Evolutionary conservation across 768 basidiomycete species (phyloP).

Genomic region (Dioszegia hungarica): DNA sequence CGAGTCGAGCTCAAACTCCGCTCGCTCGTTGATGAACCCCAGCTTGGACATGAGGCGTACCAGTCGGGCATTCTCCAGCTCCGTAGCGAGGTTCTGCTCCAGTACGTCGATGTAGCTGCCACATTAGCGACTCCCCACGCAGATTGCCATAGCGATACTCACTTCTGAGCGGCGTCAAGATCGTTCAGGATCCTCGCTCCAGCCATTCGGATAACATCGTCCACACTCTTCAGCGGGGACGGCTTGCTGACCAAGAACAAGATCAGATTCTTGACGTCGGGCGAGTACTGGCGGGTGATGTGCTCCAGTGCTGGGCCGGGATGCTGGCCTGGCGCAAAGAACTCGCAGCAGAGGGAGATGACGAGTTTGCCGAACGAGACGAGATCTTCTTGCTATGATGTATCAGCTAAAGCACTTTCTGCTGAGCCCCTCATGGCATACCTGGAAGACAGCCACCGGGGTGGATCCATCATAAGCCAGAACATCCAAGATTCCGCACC

Average conservation of each 20-base stretch:
- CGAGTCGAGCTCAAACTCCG: constrained; percentile 92
- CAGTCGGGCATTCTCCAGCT: constrained; percentile 89
- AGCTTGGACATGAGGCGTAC: constrained; percentile 87
- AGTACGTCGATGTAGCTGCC: constrained; percentile 72
- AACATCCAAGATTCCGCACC: constrained; percentile 82
- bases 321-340: constrained; percentile 60
- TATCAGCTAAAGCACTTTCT: neutral
- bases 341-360: constrained; percentile 71
- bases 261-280: constrained; percentile 74
- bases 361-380: constrained; percentile 78
- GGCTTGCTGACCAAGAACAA: constrained; percentile 70
- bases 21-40: constrained; percentile 98
- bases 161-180: constrained; percentile 79
- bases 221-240: constrained; percentile 61
- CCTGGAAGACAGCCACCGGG: constrained; percentile 12
- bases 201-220: constrained; percentile 75
- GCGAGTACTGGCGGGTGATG: constrained; percentile 67
- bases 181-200: constrained; percentile 68
- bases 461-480: constrained; percentile 60
- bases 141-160: constrained; percentile 33
- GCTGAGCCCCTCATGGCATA: neutral
- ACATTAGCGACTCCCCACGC: neutral
- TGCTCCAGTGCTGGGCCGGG: constrained; percentile 68
- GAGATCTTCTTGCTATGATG: constrained; percentile 71
- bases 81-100: constrained; percentile 75